A percentile compares a stretch with the other conserved stretches of the same genome.
Conservation (phyloP, 345 rosid species). For the Brassica cretica region DNA sequence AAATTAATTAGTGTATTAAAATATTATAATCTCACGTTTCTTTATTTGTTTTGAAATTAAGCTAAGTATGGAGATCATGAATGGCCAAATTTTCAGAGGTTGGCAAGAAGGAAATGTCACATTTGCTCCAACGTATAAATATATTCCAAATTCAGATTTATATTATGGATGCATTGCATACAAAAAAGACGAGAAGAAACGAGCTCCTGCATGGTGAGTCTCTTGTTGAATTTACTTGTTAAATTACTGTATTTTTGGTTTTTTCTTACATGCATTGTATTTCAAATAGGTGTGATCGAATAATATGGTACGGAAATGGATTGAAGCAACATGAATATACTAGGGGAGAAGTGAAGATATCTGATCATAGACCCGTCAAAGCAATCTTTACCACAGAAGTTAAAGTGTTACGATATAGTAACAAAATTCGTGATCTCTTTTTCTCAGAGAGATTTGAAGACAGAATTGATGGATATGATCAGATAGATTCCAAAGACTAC, state of each 20-base stretch:
- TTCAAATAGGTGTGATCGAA: slow-evolving; percentile 65
- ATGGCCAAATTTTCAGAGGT: slow-evolving; percentile 56
- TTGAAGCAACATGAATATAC: slow-evolving; percentile 60
- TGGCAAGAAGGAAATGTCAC: slow-evolving; percentile 71
- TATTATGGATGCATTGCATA: slow-evolving; percentile 59
- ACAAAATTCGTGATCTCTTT: slow-evolving; percentile 47
- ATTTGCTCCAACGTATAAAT: slow-evolving; percentile 83
- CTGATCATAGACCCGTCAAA: slow-evolving; percentile 84
- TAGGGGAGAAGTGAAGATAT: slow-evolving; percentile 65
- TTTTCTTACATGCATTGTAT: background rate
- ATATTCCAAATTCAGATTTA: slow-evolving; percentile 57
- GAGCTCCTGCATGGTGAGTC: slow-evolving; percentile 78
- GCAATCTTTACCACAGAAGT: slow-evolving; percentile 59
- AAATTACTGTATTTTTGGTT: background rate
- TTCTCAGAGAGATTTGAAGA: slow-evolving; percentile 59
- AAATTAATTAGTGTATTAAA: background rate
- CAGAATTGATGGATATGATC: slow-evolving; percentile 30
- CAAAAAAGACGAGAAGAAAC: slow-evolving; percentile 55
- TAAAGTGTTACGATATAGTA: slow-evolving; percentile 24
- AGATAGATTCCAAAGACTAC: slow-evolving; percentile 36
- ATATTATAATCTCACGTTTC: background rate
- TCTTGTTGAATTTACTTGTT: background rate
- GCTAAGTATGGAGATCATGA: slow-evolving; percentile 62
- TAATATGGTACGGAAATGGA: slow-evolving; percentile 69
- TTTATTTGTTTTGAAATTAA: slow-evolving; percentile 32